These are phyloP conservation scores for Kregervanrija fluxuum DNA, from an alignment of 805 yeast genomes.

Conservation along the genomic window DNA sequence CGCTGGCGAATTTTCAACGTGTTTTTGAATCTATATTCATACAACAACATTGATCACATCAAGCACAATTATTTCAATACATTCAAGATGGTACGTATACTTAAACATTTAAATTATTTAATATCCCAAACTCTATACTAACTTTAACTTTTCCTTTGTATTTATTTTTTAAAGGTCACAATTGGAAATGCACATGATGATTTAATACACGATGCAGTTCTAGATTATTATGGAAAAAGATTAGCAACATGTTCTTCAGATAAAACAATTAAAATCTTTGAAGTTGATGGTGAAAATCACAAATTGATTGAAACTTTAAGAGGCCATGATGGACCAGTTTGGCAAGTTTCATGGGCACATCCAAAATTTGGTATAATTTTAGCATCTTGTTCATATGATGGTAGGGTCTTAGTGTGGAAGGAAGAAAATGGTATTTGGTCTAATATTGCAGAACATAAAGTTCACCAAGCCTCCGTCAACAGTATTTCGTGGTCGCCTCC, in stretches of 20 bases:
- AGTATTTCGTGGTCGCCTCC: slow-evolving; percentile 96
- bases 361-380: slow-evolving; percentile 94
- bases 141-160: background rate
- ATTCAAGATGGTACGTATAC: no score
- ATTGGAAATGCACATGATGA: slow-evolving; percentile 90
- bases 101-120: background rate
- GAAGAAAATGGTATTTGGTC: slow-evolving; percentile 88
- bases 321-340: slow-evolving; percentile 97
- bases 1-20: no score
- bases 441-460: slow-evolving; percentile 76
- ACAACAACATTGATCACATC: no score
- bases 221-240: slow-evolving; percentile 94
- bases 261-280: slow-evolving; percentile 90
- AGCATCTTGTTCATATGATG: slow-evolving; percentile 94
- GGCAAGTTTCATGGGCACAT: slow-evolving; percentile 99
- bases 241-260: slow-evolving; percentile 96
- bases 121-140: background rate
- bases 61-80: no score
- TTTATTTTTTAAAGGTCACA: slow-evolving; percentile 45
- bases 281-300: slow-evolving; percentile 79
- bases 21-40: no score
- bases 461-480: slow-evolving; percentile 91
- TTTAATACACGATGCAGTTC: slow-evolving; percentile 91
- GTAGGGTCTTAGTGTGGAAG: slow-evolving; percentile 90
- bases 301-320: slow-evolving; percentile 74